Conservation (phyloP, 164 flowering plant genomes). For the Euptelea pleiosperma region DNA sequence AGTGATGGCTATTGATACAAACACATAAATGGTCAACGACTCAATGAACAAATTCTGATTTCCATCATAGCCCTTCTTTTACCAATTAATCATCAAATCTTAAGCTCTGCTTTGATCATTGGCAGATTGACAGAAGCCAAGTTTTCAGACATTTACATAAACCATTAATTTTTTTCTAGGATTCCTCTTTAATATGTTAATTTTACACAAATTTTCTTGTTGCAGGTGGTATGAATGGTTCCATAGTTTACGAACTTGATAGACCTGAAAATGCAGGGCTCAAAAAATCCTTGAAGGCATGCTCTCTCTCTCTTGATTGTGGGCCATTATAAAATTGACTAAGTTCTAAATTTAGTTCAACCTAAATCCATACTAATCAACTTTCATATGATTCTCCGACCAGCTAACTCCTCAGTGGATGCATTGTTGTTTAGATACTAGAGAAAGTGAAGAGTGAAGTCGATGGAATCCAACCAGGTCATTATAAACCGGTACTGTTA, state of each 20-base stretch:
- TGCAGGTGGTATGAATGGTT: constrained; percentile 98
- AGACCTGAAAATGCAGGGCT: constrained; percentile 89
- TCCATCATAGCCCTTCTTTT: too few species aligned
- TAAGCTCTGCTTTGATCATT: not conserved
- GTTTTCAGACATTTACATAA: not conserved
- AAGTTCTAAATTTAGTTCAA: too few species aligned
- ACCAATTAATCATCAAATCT: not conserved
- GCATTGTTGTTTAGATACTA: constrained; percentile 57
- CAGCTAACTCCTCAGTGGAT: constrained; percentile 36
- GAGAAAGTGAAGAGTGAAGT: constrained; percentile 67
- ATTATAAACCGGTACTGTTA: constrained; percentile 6
- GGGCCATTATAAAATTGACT: not conserved
- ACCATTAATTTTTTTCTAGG: not conserved
- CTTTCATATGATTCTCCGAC: constrained; percentile 11
- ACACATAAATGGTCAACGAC: too few species aligned
- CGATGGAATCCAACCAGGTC: constrained; percentile 60
- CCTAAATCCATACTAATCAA: constrained; percentile 9
- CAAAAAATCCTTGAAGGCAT: constrained; percentile 70
- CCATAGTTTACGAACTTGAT: constrained; percentile 79
- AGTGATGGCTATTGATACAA: too few species aligned
- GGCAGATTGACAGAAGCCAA: too few species aligned
- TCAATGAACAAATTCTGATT: too few species aligned
- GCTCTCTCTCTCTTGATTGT: constrained; percentile 17
- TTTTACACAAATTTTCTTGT: not conserved
- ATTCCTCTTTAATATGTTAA: not conserved